Evolutionary conservation across 78 protist genomes (phyloP), one percentile per base, ranked within the genome.

Genomic region (Chrysochromulina tobinii): DNA sequence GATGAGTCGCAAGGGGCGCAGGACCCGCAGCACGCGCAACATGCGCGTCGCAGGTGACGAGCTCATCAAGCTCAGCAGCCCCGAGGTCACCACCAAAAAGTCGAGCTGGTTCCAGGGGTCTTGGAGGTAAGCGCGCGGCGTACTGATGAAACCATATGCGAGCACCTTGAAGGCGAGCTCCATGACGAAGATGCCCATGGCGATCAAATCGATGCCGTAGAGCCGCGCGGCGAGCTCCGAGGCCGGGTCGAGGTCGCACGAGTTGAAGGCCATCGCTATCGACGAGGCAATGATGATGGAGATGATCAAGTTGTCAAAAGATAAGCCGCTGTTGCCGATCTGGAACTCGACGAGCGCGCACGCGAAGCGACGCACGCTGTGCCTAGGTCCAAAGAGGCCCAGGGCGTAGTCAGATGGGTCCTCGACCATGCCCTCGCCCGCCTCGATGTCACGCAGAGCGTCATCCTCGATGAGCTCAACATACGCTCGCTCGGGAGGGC

Each of bases 11-110:
- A 91, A 15, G 14, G 87, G 89, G 51, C 93, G 89, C 17, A 83
- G 58, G 14, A 58, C 89, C 20, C 93, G 93, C 25, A 83, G 27
- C n/a, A 55, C 27, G 23, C 93, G 72, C 64, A 90, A 1, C 85
- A 18, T 57, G 0, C 15, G 3, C 38, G 53, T 23, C 1, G 17
- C 8, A 14, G 73, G 17, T 1, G 73, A 1, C 14, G n/a, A 3
- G 38, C 38, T 38, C 14, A 14, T 5, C 25, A 67, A 7, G 11
- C 23, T 18, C 14, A 67, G 14, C 48, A 67, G 73, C 73, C 48
- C 18, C 9, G 73, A 23, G 73, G 25, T 11, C 48, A 67, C 73
- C 14, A 67, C 25, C 73, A 67, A 38, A 11, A 14, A 25, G 73
- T 67, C 73, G 38, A 67, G 38, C 25, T 1, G 38, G 38, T 67